Evolutionary conservation across 1,284 basidiomycete species (phyloP).

Genomic region (Trichosporon sp.): DNA sequence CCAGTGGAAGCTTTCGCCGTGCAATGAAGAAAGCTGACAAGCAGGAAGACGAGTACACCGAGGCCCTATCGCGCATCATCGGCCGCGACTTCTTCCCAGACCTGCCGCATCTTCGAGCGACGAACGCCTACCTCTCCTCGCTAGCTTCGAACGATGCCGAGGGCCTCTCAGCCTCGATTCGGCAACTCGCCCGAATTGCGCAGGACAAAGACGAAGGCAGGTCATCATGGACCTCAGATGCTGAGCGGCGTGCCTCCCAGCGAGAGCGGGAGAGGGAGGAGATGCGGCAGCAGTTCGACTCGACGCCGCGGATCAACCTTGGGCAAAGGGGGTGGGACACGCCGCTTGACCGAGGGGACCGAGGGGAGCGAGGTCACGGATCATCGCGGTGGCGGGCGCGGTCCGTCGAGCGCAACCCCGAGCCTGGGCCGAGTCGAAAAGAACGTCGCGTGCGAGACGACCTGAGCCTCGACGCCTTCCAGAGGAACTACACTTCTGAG

Average conservation of each 20-base stretch:
- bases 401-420: conserved; percentile 11
- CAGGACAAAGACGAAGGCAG: conserved; percentile 33
- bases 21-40: conserved; percentile 15
- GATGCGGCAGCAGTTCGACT: conserved; percentile 10
- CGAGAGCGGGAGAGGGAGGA: conserved; percentile 3
- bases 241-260: no score
- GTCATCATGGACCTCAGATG: neutral
- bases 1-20: no score
- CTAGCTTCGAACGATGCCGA: conserved; percentile 64
- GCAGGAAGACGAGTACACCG: conserved; percentile 86
- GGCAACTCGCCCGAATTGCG: conserved; percentile 61
- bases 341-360: conserved; percentile 14
- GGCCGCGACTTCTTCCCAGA: conserved; percentile 96
- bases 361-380: neutral
- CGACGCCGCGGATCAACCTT: conserved; percentile 38
- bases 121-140: conserved; percentile 76
- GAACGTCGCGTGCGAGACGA: conserved; percentile 34
- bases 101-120: conserved; percentile 76
- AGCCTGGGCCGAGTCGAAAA: neutral
- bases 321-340: conserved; percentile 37
- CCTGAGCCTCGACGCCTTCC: conserved; percentile 74
- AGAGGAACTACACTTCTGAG: conserved; percentile 84
- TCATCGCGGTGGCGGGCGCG: neutral
- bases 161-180: conserved; percentile 66
- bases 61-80: conserved; percentile 86